Evolutionary conservation across 805 yeast genomes (phyloP), one percentile per base, ranked within the genome.

Genomic region (Candida quercuum): DNA sequence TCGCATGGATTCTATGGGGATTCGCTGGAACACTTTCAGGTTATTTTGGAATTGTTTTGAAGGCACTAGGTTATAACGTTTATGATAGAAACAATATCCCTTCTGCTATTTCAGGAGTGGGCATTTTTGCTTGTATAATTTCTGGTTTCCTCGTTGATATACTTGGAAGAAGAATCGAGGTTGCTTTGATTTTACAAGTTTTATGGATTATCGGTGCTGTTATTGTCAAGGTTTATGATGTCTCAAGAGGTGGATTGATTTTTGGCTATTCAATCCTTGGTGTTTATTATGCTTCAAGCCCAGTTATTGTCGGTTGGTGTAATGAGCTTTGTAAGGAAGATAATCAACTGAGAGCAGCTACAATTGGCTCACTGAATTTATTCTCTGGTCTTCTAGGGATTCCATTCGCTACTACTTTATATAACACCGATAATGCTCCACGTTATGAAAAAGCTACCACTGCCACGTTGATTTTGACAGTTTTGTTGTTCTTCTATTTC

Each of bases 81-180:
- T 49, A 49, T 23, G 43, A 49, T 28, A 40, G 52, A 39, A 51
- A 51, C 39, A 49, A 51, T 32, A 47, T 44, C 17, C 54, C 54
- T n/a, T 35, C 52, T 3, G 41, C 37, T 18, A 34, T 39, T 4
- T 30, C 42, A n/a, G 54, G 51, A 32, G 47, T 47, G 22, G 47
- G 46, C 26, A 47, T 49, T 10, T 32, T 47, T 18, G 35, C 49
- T 5, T 43, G 45, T 30, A 21, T 51, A 4, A 10, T 46, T 4
- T 22, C 47, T 17, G 54, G 54, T 1, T 44, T 47, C 18, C 12
- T 46, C n/a, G 40, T 49, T 33, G 54, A 47, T 40, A 16, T 41
- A 2, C 18, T 45, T 17, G 54, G 55, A 6, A 32, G 46, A 33
- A 36, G 46, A 35, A 39, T 40, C n/a, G 51, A 50, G 28, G 39